Conservation (phyloP, 805 yeast species). For the Teunomyces aglyptinius region DNA sequence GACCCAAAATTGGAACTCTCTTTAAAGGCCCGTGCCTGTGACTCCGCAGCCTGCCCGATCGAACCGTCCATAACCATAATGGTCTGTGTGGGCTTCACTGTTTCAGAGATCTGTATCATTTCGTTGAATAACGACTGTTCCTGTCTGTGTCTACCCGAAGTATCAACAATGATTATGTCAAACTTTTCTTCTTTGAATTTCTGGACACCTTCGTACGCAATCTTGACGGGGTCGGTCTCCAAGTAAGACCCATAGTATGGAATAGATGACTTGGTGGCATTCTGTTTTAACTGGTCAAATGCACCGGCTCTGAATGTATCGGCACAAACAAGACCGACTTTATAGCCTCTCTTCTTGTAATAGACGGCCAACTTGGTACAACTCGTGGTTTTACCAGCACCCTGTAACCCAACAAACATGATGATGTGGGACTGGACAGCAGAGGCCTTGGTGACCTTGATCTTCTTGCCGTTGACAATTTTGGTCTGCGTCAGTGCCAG, state of each 20-base stretch:
- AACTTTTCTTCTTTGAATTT: slow-evolving; percentile 88
- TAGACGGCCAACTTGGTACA: slow-evolving; percentile 96
- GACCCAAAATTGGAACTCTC: slow-evolving; percentile 93
- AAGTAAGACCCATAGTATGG: slow-evolving; percentile 95
- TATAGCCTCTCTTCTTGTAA: slow-evolving; percentile 89
- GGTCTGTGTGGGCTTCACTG: slow-evolving; percentile 91
- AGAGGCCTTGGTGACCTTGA: slow-evolving; percentile 20
- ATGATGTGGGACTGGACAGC: slow-evolving; percentile 51
- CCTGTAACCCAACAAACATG: slow-evolving; percentile 98
- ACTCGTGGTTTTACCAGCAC: slow-evolving; percentile 98
- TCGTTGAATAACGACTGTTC: slow-evolving; percentile 88
- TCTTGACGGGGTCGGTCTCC: slow-evolving; percentile 92
- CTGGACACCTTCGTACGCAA: slow-evolving; percentile 87
- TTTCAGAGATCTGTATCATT: slow-evolving; percentile 89
- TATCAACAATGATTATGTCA: slow-evolving; percentile 92
- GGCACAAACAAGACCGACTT: slow-evolving; percentile 96
- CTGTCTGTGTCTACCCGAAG: slow-evolving; percentile 97
- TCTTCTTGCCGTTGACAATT: slow-evolving; percentile 28
- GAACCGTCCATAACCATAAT: slow-evolving; percentile 97
- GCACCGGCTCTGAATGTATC: slow-evolving; percentile 99
- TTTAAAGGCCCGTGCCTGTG: slow-evolving; percentile 91
- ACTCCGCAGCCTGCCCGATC: slow-evolving; percentile 97
- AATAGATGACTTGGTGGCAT: slow-evolving; percentile 91
- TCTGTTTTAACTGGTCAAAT: slow-evolving; percentile 95
- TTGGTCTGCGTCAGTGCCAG: slow-evolving; percentile 12